A percentile compares a stretch with the other conserved stretches of the same genome.
Conservation (phyloP, 176 grass and related monocot genomes). For the Avena eriantha region DNA sequence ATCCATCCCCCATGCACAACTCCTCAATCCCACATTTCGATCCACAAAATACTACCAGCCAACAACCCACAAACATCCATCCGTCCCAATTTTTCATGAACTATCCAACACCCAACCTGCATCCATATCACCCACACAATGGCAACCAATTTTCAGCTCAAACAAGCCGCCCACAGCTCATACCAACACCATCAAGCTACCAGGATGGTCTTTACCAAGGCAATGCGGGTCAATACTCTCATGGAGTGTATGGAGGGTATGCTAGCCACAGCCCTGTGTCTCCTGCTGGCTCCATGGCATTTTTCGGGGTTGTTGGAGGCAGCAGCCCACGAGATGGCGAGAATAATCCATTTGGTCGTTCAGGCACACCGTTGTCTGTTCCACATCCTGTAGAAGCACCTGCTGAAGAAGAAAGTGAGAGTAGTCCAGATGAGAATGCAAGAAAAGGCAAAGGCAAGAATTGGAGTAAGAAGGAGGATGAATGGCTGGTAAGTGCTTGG, state of each 20-base stretch:
- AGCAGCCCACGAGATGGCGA: background rate
- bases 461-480: background rate
- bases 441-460: background rate
- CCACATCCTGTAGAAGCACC: background rate
- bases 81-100: no score
- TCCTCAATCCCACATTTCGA: no score
- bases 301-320: background rate
- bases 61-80: no score
- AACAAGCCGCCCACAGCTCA: background rate
- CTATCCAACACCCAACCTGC: no score
- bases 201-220: background rate
- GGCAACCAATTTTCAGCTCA: no score
- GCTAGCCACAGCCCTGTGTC: background rate
- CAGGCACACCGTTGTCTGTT: background rate
- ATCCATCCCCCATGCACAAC: no score
- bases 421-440: background rate
- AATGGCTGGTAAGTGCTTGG: background rate
- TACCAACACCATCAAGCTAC: background rate
- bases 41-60: no score
- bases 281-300: background rate
- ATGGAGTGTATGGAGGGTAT: background rate
- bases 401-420: background rate
- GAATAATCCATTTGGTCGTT: background rate
- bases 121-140: no score
- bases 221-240: background rate